phyloP scores from a whole-genome alignment of 345 rosid genomes.

The Lepidium aucheri region DNA sequence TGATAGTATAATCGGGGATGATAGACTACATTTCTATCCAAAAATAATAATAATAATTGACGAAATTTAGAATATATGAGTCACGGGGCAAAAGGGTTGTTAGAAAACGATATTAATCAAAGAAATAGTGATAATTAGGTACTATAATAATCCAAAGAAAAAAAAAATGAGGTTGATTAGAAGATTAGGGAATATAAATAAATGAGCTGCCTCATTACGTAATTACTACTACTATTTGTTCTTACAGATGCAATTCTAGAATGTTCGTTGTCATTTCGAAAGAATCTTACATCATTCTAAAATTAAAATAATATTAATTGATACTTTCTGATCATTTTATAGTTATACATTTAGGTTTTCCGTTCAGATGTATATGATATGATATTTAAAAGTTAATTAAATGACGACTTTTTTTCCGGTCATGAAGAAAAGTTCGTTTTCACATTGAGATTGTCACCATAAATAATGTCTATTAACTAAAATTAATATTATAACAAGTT shows the following conservation, averaged over 20 bases:
- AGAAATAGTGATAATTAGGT: background rate
- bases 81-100: background rate
- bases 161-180: background rate
- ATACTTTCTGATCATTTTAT: background rate
- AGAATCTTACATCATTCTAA: background rate
- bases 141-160: background rate
- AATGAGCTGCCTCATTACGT: conserved; percentile 12
- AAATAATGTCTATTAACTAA: background rate
- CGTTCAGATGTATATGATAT: background rate
- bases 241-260: background rate
- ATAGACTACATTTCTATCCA: background rate
- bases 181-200: background rate
- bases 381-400: background rate
- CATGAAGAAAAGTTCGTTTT: background rate
- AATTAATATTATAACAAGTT: background rate
- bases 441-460: background rate
- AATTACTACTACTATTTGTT: background rate
- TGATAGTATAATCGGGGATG: background rate
- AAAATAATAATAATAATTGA: background rate
- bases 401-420: background rate
- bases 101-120: background rate
- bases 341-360: background rate
- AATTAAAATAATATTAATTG: too few relatives aligned
- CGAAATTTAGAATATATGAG: background rate
- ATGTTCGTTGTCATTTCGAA: background rate